Percentiles rank a stretch among this genome's conserved stretches.
Conservation (phyloP, 257 asterid genomes). For the Nicotiana undulata region DNA sequence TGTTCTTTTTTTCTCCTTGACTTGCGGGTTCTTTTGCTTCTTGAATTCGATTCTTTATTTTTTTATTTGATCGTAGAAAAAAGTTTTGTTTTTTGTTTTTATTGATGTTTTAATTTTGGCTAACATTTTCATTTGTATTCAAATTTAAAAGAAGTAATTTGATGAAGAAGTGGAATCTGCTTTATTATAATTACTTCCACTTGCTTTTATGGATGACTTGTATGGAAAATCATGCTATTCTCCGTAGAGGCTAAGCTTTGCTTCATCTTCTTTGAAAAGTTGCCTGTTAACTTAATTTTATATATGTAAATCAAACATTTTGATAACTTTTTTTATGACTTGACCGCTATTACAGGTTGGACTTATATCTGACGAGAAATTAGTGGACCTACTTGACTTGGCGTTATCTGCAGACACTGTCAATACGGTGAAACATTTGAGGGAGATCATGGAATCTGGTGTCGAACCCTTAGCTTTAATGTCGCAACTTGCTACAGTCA, state of each 20-base stretch:
- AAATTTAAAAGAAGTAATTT: too few species aligned
- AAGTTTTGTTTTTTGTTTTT: too few species aligned
- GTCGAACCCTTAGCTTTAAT: conserved; percentile 91
- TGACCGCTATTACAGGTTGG: conserved; percentile 57
- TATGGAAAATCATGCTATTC: background rate
- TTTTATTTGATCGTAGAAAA: too few species aligned
- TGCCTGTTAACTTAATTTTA: background rate
- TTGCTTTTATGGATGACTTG: background rate
- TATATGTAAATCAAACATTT: background rate
- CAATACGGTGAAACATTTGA: conserved; percentile 86
- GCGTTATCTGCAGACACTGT: conserved; percentile 97
- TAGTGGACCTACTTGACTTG: conserved; percentile 87
- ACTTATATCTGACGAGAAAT: conserved; percentile 86
- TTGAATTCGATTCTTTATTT: too few species aligned
- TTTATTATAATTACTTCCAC: background rate
- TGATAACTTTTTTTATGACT: background rate
- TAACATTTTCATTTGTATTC: too few species aligned
- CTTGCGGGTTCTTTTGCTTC: too few species aligned
- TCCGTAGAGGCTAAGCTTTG: background rate
- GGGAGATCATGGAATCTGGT: conserved; percentile 93
- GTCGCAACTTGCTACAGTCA: conserved; percentile 96
- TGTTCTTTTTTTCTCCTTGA: too few species aligned
- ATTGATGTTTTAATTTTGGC: too few species aligned
- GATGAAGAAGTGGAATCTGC: conserved; percentile 3
- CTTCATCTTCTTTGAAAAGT: background rate